These are phyloP conservation scores for Papilionanthe hybrid DNA, from an alignment of 116 monocot species.

Conservation along the genomic window DNA sequence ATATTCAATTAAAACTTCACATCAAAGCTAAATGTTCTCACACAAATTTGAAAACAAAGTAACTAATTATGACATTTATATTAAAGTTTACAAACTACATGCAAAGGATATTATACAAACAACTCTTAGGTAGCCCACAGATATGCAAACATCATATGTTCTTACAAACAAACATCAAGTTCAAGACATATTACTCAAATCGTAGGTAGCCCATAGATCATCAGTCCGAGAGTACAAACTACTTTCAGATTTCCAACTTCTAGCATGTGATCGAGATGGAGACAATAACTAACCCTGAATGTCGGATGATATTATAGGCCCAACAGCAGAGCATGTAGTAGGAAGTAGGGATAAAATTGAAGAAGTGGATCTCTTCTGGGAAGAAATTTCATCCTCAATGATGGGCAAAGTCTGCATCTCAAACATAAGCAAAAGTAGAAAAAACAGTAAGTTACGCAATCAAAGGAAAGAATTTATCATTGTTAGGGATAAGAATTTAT, in stretches of 20 bases:
- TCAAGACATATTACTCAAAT: too few relatives aligned
- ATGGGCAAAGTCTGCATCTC: constrained; percentile 30
- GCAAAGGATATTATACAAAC: too few relatives aligned
- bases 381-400: constrained; percentile 25
- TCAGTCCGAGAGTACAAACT: background rate
- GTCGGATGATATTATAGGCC: background rate
- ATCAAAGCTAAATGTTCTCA: too few relatives aligned
- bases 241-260: constrained; percentile 34
- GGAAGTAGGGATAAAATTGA: constrained; percentile 39
- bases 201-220: too few relatives aligned
- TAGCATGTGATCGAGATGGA: constrained; percentile 32
- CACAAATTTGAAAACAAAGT: too few relatives aligned
- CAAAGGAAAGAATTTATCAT: background rate
- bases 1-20: too few relatives aligned
- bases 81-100: too few relatives aligned
- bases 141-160: too few relatives aligned
- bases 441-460: background rate
- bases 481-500: background rate
- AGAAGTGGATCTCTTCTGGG: constrained; percentile 30
- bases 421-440: background rate
- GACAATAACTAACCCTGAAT: constrained; percentile 10
- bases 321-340: constrained; percentile 16
- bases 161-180: too few relatives aligned
- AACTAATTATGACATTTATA: too few relatives aligned
- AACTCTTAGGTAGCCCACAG: too few relatives aligned